Percentiles rank a stretch among this genome's conserved stretches.
These are phyloP conservation scores for Thyridium curvatum DNA, from an alignment of 2,329 filamentous ascomycete genomes.

Conservation along the genomic window DNA sequence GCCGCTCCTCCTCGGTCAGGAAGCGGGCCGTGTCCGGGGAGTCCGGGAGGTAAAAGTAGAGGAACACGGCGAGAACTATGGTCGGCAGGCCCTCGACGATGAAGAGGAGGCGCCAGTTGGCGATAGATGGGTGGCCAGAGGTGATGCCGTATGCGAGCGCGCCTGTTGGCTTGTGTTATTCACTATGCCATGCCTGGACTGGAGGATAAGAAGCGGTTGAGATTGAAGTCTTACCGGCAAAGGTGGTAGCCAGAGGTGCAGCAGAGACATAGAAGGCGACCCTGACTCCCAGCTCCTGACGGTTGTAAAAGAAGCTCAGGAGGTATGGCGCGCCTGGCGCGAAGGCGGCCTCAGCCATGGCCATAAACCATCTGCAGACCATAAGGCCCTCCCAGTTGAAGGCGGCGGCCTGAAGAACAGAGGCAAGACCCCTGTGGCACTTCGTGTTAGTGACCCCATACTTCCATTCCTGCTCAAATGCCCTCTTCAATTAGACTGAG, in stretches of 20 bases:
- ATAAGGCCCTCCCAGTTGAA: constrained; percentile 27
- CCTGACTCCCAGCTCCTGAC: constrained; percentile 60
- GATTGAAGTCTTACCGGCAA: constrained; percentile 33
- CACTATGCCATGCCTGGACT: neutral
- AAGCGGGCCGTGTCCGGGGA: constrained; percentile 45
- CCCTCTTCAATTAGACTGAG: too few species aligned
- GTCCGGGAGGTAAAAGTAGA: constrained; percentile 49
- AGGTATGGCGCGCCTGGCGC: constrained; percentile 33
- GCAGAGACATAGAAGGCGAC: constrained; percentile 66
- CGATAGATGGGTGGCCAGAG: constrained; percentile 45
- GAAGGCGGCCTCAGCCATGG: constrained; percentile 36
- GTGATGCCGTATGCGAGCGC: constrained; percentile 61
- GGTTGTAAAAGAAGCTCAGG: constrained; percentile 38
- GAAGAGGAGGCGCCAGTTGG: constrained; percentile 60
- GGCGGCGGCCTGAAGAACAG: constrained; percentile 23
- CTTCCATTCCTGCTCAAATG: too few species aligned
- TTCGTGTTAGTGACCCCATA: neutral
- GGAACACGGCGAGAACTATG: constrained; percentile 43
- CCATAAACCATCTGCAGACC: constrained; percentile 31
- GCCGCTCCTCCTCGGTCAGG: constrained; percentile 50
- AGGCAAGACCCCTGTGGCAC: constrained; percentile 14
- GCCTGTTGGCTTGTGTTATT: constrained; percentile 24
- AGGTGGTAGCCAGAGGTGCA: constrained; percentile 61
- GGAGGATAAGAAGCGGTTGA: neutral
- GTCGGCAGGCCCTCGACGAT: constrained; percentile 60